Evolutionary conservation across 768 basidiomycete species (phyloP), one percentile per base, ranked within the genome.

Genomic region (Tephrocybe sp.): DNA sequence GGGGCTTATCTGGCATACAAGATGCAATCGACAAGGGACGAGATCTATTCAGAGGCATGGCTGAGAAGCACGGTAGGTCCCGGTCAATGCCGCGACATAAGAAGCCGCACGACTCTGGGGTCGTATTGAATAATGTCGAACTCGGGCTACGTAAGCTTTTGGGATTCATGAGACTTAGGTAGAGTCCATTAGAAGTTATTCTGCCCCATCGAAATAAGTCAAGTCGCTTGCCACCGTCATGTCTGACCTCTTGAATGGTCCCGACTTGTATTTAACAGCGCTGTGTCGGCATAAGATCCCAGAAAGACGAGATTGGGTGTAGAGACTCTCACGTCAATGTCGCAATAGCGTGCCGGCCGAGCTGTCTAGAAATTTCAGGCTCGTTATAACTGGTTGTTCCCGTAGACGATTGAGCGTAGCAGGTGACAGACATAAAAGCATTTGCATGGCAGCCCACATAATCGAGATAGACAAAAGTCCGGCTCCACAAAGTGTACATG

Each of bases 21-120:
- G 35, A 43, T 39, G 28, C 22, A 40, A 50, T 37, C 18, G 31
- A 47, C 50, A 44, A 55, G 54, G 38, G 28, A 35, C 50, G 27
- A 55, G 47, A 55, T 49, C 42, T 40, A 25, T 37, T 43, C 40
- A 31, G 25, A 32, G 35, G 39, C 46, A 22, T 43, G 52, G 27
- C 38, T 27, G 21, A 34, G 46, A 47, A 47, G 49, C 32, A 44
- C 41, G 39, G 18, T 37, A 41, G 38, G 50, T 44, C 46, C 31
- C 54, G 54, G 54, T 47, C 44, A 35, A 51, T 55, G 53, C 49
- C 53, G 49, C 41, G 26, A 55, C 45, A 42, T 11, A 34, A 37
- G 49, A 51, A 51, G 49, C 39, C 6, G 21, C 32, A 50, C 32
- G 28, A 35, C 40, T 50, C 39, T 51, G 38, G 54, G 22, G 22